Base-by-base conservation (phyloP, 163 green algal genomes). In the Volvox carteri region DNA sequence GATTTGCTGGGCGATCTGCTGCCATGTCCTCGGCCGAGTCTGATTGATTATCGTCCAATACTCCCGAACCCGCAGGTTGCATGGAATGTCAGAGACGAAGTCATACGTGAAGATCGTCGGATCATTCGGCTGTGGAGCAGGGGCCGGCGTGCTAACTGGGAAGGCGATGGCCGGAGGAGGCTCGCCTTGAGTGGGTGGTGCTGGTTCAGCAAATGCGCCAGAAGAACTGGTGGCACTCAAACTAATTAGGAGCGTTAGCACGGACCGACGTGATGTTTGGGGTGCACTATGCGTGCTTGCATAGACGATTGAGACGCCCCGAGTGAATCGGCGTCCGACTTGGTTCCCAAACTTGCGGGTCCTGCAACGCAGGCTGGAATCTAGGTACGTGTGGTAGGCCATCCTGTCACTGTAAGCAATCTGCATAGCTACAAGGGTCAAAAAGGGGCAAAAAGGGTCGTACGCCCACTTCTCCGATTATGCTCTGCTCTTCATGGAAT, bases 1-100 rank as follows among this genome's bases (percentile, higher is more conserved):
- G 6, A 92, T 88, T 39, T 83, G 70, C 30, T 90, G 84, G 14
- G 89, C 89, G 28, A 92, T 86, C 42, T 89, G 84, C 23, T 54
- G 58, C 60, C 35, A 86, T 4, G 14, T 54, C 4, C 60, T 28
- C 2, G 84, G 56, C n/a, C 89, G 67, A 6, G 58, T 73, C 48
- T 46, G 56, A 21, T 54, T 85, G 77, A 92, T 86, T 37, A 92
- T 89, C 1, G 19, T 30, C 46, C 48, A 86, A 35, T 92, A 92
- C 84, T 92, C 89, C 42, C 73, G 54, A 18, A 90, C 78, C 8
- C 84, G 68, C 8, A 91, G 79, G 54, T 91, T 88, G 23, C 39
- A 46, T 0, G 78, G 87, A 11, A 91, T 78, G 48, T 91, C 87
- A 21, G 87, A 91, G 4, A 76, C 79, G 52, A 88, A 91, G 2